phyloP scores from a whole-genome alignment of 371 early-diverging fungal genomes.

The Syncephalastrum sp. region DNA sequence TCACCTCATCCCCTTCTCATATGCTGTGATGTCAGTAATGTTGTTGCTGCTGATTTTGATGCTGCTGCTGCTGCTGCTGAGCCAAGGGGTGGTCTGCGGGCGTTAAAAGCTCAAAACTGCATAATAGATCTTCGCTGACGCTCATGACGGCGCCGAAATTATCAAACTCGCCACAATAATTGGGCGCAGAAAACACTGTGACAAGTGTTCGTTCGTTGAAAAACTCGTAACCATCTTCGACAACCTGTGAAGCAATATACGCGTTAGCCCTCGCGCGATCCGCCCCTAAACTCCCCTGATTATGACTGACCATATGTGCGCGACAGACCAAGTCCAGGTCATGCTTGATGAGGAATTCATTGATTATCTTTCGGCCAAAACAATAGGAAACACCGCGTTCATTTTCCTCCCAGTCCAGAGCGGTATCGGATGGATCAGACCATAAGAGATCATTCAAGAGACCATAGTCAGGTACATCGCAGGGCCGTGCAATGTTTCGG shows the following conservation, averaged over 20 bases:
- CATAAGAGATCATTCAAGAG: conserved; percentile 84
- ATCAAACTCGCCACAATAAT: conserved; percentile 97
- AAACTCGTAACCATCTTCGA: conserved; percentile 97
- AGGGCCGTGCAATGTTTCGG: conserved; percentile 79
- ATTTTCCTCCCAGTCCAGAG: conserved; percentile 92
- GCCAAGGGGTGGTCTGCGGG: conserved; percentile 12
- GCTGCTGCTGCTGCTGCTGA: conserved; percentile 5
- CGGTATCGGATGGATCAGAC: conserved; percentile 81
- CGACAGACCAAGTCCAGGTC: conserved; percentile 94
- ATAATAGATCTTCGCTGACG: conserved; percentile 84
- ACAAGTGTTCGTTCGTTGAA: conserved; percentile 89
- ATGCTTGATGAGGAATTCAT: conserved; percentile 80
- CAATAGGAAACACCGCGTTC: conserved; percentile 96
- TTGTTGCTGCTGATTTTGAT: conserved; percentile 3
- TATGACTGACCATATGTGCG: conserved; percentile 88
- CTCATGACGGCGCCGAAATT: conserved; percentile 91
- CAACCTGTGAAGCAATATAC: conserved; percentile 47
- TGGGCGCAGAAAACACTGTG: conserved; percentile 94
- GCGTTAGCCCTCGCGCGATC: too few relatives aligned
- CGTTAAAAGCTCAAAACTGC: conserved; percentile 65
- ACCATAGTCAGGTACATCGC: conserved; percentile 95
- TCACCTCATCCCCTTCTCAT: too few relatives aligned
- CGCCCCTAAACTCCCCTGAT: conserved; percentile 1
- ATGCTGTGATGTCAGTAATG: background rate
- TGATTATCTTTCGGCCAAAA: conserved; percentile 87